These are phyloP conservation scores for Hypoxylon sp. DNA, from an alignment of 2,329 filamentous ascomycete genomes.

Conservation along the genomic window DNA sequence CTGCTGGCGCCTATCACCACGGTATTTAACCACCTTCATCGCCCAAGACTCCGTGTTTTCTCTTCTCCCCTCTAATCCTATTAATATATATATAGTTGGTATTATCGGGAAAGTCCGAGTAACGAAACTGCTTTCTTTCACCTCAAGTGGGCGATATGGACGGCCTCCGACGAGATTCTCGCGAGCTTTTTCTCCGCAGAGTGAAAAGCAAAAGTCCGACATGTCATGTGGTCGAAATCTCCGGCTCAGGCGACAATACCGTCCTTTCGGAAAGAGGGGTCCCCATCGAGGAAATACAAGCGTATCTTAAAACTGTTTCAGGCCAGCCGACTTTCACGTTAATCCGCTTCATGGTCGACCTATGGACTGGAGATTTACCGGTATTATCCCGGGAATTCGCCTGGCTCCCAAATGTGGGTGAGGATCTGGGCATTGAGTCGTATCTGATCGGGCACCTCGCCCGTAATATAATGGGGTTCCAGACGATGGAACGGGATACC, in stretches of 20 bases:
- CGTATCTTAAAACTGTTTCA: neutral
- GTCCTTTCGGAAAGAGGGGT: slow-evolving; percentile 10
- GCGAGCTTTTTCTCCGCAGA: neutral
- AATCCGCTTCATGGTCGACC: neutral
- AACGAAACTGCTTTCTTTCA: neutral
- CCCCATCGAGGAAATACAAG: neutral
- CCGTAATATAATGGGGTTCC: neutral
- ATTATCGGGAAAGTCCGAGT: neutral
- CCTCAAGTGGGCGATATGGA: slow-evolving; percentile 6
- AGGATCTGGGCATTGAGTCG: slow-evolving; percentile 17
- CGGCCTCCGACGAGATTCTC: slow-evolving; percentile 9
- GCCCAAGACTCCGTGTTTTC: neutral
- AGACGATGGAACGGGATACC: neutral
- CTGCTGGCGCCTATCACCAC: neutral
- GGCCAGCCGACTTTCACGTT: slow-evolving; percentile 18
- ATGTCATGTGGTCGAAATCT: slow-evolving; percentile 23
- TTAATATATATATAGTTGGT: neutral
- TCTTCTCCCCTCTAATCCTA: neutral
- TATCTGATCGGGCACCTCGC: neutral
- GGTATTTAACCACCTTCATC: neutral
- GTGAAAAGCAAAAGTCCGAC: neutral
- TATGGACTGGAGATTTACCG: neutral
- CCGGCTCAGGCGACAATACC: neutral
- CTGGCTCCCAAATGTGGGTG: slow-evolving; percentile 18
- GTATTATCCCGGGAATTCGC: neutral